Base-by-base conservation (phyloP, 2,329 filamentous ascomycete genomes). In the Colletotrichum sp. region DNA sequence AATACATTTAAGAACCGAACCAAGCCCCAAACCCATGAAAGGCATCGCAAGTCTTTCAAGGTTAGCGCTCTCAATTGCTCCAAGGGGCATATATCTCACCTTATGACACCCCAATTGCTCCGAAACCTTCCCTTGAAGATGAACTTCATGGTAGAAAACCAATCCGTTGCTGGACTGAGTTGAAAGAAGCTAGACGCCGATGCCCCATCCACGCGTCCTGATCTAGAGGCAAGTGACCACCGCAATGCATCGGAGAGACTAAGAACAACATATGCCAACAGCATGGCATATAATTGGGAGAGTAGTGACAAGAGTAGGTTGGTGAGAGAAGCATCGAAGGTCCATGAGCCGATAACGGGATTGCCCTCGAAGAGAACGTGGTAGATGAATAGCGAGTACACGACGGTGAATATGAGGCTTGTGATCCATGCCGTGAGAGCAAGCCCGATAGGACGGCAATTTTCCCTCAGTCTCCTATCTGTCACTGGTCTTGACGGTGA, bases 151-250 rank as follows among this genome's bases (percentile, higher is more conserved):
- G 71, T 32, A 16, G 74, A 76, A n/a, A 76, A 72, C 74, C 74
- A 76, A 18, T 76, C 74, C 12, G 69, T 76, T 18, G 74, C 74
- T 18, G 74, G 70, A 8, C 69, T 76, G 18, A 76, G 55, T 55
- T 76, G 74, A 10, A 76, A 72, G 44, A 73, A 76, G 32, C 69
- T 76, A n/a, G 74, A 68, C 4, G 69, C 69, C 18, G 74, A 72
- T 1, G 74, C 69, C 9, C 74, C 74, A 6, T 32, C 64, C 34
- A 59, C 59, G 1, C 63, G 64, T 13, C 39, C 64, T 8, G 39
- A 24, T 28, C 74, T 69, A 18, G 70, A 55, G 4, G 74, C 70
- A n/a, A 76, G 34, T 8, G 74, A 69, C 74, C 74, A 76, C 13
- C 74, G 39, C 57, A 76, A 10, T 8, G 74, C 69, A 36, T 76